Base-by-base conservation (phyloP, 441 rosid genomes). In the Isatis lusitanica region DNA sequence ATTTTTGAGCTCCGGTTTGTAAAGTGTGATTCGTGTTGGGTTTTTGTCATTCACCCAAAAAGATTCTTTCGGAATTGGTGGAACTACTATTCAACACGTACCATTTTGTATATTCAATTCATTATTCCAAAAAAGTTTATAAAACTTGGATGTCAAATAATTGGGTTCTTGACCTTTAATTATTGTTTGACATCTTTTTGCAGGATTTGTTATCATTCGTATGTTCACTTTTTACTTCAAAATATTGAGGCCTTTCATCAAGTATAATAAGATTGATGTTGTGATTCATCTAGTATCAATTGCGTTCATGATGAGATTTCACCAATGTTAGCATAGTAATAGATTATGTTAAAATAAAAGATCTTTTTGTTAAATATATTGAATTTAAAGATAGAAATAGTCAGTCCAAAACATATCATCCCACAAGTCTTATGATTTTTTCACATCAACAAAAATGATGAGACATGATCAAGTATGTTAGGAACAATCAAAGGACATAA, bases 11-110 rank as follows among this genome's bases (percentile, higher is more conserved):
- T 71, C 21, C 52, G 69, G 68, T 43, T 71, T 77, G 80, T 77
- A 77, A 77, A 77, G 80, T 71, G 51, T 51, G 21, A 51, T 66
- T 66, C 68, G 69, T 71, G 80, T 77, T 71, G 80, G 80, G 80
- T 42, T 77, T 76, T 71, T 77, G 76, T 77, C 76, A 76, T 66
- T 71, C 56, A 57, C 56, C 42, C 40, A 64, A 63, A 63, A 68
- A 76, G 67, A 76, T 71, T 76, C 75, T 58, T 70, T 76, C 70
- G 56, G 80, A 66, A 71, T 71, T 33, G 76, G 76, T 77, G 68
- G 80, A 77, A 77, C 80, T 59, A 77, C 80, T 71, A 65, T 71
- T 40, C 50, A 70, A 36, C 6, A 63, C 44, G 61, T 67, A 60
- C 65, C 48, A 43, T 65, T 71, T 70, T 76, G 66, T 52, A 52